Percentiles rank a stretch among this genome's conserved stretches.
phyloP scores from a whole-genome alignment of 2,329 filamentous ascomycete genomes.

The Purpureocillium takamizusanense region DNA sequence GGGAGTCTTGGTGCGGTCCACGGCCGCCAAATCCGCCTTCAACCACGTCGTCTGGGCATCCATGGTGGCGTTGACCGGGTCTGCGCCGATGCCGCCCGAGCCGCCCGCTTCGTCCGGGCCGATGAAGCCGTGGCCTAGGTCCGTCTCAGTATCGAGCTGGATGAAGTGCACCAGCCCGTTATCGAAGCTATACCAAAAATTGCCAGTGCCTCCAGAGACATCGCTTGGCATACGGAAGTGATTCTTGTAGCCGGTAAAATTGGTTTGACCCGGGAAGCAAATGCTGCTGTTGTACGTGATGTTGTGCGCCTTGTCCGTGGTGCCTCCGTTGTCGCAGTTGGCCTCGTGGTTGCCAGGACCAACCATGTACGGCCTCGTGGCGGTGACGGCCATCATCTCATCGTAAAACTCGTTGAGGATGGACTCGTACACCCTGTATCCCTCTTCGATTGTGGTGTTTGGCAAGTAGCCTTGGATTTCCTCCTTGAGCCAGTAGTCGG shows the following conservation, averaged over 20 bases:
- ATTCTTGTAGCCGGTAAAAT: constrained; percentile 50
- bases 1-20: constrained; percentile 45
- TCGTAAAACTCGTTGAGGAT: constrained; percentile 46
- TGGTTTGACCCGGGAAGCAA: constrained; percentile 43
- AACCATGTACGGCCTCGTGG: constrained; percentile 38
- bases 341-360: constrained; percentile 48
- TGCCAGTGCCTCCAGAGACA: constrained; percentile 17
- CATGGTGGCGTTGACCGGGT: constrained; percentile 33
- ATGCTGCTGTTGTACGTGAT: constrained; percentile 10
- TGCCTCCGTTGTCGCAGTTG: constrained; percentile 33
- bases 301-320: constrained; percentile 11
- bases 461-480: constrained; percentile 19
- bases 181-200: constrained; percentile 15
- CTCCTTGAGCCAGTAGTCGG: constrained; percentile 41
- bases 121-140: constrained; percentile 3
- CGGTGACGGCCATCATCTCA: constrained; percentile 29
- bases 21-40: constrained; percentile 38
- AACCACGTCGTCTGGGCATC: constrained; percentile 32
- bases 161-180: constrained; percentile 18
- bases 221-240: constrained; percentile 44
- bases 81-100: constrained; percentile 23
- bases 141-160: constrained; percentile 23
- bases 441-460: constrained; percentile 34
- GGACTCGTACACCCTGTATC: constrained; percentile 40
- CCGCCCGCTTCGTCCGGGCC: constrained; percentile 16